A percentile compares a stretch with the other conserved stretches of the same genome.
Evolutionary conservation across 176 grass and related monocot species (phyloP).

Genomic region (Elaeis guineensis): DNA sequence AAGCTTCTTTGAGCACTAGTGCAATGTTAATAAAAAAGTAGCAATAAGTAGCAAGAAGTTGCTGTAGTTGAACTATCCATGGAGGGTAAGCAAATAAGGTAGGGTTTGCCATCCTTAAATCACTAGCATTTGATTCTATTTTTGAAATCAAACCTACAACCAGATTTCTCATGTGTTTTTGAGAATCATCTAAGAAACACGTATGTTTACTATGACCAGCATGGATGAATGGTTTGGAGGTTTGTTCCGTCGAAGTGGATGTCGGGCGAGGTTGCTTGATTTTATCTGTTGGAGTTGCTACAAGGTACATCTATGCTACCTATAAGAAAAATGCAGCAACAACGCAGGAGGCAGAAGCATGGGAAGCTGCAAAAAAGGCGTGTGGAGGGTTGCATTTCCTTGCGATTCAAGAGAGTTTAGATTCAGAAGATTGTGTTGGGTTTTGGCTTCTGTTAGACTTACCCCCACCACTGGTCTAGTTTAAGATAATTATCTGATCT

Average conservation of each 20-base stretch:
- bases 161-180: no score
- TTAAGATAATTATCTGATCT: neutral
- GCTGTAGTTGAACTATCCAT: no score
- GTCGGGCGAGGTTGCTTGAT: constrained; percentile 42
- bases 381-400: constrained; percentile 82
- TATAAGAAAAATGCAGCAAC: constrained; percentile 76
- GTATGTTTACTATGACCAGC: constrained; percentile 31
- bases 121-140: no score
- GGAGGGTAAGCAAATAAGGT: no score
- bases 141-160: no score
- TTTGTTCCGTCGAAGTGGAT: constrained; percentile 64
- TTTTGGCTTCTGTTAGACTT: constrained; percentile 96
- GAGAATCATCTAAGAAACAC: no score
- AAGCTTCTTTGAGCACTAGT: no score
- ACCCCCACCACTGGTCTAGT: constrained; percentile 68
- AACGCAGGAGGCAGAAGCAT: constrained; percentile 86
- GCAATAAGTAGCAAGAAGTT: no score
- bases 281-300: constrained; percentile 68
- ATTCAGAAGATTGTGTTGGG: constrained; percentile 74
- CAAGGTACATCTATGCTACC: constrained; percentile 72
- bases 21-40: no score
- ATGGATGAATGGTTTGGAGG: constrained; percentile 96
- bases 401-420: constrained; percentile 77
- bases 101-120: no score
- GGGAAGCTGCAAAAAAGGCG: constrained; percentile 86